phyloP scores from a whole-genome alignment of 257 asterid species.

The Scutellaria baicalensis region DNA sequence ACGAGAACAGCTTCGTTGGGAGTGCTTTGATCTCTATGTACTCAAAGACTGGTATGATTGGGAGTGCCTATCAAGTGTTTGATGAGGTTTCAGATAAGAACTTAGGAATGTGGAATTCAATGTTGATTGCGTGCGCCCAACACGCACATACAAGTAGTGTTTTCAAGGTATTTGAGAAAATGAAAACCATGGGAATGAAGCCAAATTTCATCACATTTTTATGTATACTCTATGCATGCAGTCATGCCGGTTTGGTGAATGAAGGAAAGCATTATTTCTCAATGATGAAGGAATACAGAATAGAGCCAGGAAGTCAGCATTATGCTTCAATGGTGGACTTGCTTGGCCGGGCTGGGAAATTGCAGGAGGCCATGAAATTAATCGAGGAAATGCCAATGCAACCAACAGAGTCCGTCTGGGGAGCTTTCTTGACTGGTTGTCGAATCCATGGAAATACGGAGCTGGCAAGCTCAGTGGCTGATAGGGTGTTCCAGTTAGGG shows the following conservation, averaged over 20 bases:
- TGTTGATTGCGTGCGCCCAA: slow-evolving; percentile 77
- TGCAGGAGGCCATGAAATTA: slow-evolving; percentile 59
- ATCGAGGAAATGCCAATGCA: slow-evolving; percentile 71
- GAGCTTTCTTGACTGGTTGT: slow-evolving; percentile 85
- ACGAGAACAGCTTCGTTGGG: slow-evolving; percentile 55
- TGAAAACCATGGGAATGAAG: slow-evolving; percentile 38
- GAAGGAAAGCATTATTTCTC: slow-evolving; percentile 60
- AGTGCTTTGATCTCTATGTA: slow-evolving; percentile 71
- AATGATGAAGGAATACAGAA: slow-evolving; percentile 52
- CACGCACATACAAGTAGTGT: slow-evolving; percentile 53
- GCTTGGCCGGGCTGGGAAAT: slow-evolving; percentile 77
- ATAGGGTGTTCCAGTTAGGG: slow-evolving; percentile 58
- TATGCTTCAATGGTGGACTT: slow-evolving; percentile 86
- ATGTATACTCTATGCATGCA: slow-evolving; percentile 65
- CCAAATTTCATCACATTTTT: slow-evolving; percentile 76
- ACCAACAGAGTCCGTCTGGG: slow-evolving; percentile 80
- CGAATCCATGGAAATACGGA: slow-evolving; percentile 56
- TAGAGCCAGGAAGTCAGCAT: slow-evolving; percentile 74
- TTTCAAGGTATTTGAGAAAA: slow-evolving; percentile 49
- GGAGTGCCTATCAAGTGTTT: slow-evolving; percentile 58
- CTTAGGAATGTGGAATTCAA: slow-evolving; percentile 75
- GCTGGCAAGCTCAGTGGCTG: slow-evolving; percentile 75
- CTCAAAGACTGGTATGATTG: slow-evolving; percentile 75
- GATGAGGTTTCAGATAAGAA: slow-evolving; percentile 46
- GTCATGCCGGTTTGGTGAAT: slow-evolving; percentile 65